Percentiles rank a stretch among this genome's conserved stretches.
These are phyloP conservation scores for Hirsutella thompsonii DNA, from an alignment of 2,329 filamentous ascomycete genomes.

Conservation along the genomic window DNA sequence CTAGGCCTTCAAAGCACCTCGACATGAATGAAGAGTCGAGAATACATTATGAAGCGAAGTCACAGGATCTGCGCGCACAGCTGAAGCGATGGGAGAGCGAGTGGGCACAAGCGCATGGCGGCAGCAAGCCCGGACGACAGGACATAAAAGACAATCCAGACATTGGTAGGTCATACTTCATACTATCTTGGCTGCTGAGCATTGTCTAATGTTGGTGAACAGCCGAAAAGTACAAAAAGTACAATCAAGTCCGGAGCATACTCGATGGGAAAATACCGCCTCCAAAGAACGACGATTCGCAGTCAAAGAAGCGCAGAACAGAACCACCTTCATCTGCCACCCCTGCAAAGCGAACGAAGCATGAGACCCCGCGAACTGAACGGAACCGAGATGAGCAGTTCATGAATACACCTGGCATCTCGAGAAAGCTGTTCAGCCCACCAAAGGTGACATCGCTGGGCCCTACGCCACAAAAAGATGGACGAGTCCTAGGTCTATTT, in stretches of 20 bases:
- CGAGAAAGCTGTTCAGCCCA: slow-evolving; percentile 48
- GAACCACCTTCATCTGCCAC: slow-evolving; percentile 25
- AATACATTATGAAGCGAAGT: slow-evolving; percentile 33
- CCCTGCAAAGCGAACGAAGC: slow-evolving; percentile 37
- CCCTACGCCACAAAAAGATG: slow-evolving; percentile 70
- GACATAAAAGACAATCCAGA: slow-evolving; percentile 63
- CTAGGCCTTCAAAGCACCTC: background rate
- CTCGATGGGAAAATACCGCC: slow-evolving; percentile 38
- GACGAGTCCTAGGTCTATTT: slow-evolving; percentile 64
- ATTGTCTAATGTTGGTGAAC: no score
- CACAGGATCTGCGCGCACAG: slow-evolving; percentile 47
- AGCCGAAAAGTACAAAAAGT: slow-evolving; percentile 68
- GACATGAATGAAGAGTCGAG: slow-evolving; percentile 34
- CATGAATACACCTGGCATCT: slow-evolving; percentile 41
- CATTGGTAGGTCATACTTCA: slow-evolving; percentile 42
- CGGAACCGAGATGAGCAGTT: slow-evolving; percentile 26
- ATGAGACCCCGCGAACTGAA: slow-evolving; percentile 34
- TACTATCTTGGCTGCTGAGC: background rate
- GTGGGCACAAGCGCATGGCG: slow-evolving; percentile 49
- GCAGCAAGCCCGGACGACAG: slow-evolving; percentile 57
- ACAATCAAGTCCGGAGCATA: slow-evolving; percentile 51
- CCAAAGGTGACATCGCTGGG: slow-evolving; percentile 50
- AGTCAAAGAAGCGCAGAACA: slow-evolving; percentile 26
- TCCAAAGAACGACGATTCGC: slow-evolving; percentile 10
- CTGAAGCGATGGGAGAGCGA: slow-evolving; percentile 63